A percentile compares a stretch with the other conserved stretches of the same genome.
phyloP scores from a whole-genome alignment of 1,284 basidiomycete genomes.

The Bondarzewia mesenterica region DNA sequence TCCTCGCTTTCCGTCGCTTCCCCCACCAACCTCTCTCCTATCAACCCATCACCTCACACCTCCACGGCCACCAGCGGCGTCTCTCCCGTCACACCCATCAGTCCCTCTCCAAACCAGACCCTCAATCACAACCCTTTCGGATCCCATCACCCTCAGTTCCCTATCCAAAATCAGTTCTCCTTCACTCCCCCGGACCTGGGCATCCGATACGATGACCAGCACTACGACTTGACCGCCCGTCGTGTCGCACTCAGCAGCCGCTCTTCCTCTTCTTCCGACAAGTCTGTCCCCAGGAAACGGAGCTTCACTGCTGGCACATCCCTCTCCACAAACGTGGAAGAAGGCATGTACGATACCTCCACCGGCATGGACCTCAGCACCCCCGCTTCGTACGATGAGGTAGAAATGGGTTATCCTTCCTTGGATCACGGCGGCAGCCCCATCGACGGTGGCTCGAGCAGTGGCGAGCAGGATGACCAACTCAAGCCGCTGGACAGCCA shows the following conservation, averaged over 20 bases:
- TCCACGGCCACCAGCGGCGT: conserved; percentile 28
- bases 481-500: conserved; percentile 22
- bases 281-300: conserved; percentile 49
- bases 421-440: conserved; percentile 38
- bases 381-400: conserved; percentile 34
- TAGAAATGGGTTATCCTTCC: conserved; percentile 35
- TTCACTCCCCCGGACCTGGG: conserved; percentile 28
- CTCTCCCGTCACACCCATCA: conserved; percentile 53
- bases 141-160: conserved; percentile 20
- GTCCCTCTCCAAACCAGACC: conserved; percentile 34
- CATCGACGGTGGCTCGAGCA: conserved; percentile 44
- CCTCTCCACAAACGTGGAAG: conserved; percentile 29
- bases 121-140: conserved; percentile 15
- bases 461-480: conserved; percentile 31
- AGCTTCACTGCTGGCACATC: conserved; percentile 45
- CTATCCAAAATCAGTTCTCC: conserved; percentile 31
- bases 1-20: conserved; percentile 55
- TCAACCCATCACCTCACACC: conserved; percentile 37
- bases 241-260: conserved; percentile 23
- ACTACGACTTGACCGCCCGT: conserved; percentile 21
- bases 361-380: conserved; percentile 19
- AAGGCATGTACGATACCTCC: conserved; percentile 22
- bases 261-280: conserved; percentile 35
- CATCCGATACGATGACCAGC: conserved; percentile 25
- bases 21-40: conserved; percentile 53